phyloP scores from a whole-genome alignment of 345 rosid genomes.

The Erucastrum elatum region DNA sequence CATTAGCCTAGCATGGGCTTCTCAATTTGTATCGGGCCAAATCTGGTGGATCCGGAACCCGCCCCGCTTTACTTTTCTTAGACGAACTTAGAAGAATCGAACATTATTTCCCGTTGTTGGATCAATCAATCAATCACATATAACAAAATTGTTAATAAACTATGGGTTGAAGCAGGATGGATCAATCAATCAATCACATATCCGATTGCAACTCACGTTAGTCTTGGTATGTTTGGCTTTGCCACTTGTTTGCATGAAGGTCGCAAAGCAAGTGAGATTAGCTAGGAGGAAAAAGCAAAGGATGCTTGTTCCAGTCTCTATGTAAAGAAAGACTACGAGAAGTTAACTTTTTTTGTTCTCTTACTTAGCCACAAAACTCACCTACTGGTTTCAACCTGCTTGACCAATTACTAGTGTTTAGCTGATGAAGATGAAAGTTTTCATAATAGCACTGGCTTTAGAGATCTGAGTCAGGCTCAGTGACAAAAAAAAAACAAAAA shows the following conservation, averaged over 20 bases:
- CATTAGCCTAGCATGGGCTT: constrained; percentile 30
- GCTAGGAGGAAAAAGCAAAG: constrained; percentile 90
- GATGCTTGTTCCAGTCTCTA: constrained; percentile 97
- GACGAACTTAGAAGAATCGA: constrained; percentile 34
- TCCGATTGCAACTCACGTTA: too few relatives aligned
- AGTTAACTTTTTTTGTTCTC: neutral
- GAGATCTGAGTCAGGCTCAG: constrained; percentile 18
- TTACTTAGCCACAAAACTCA: constrained; percentile 21
- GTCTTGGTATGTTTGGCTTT: constrained; percentile 50
- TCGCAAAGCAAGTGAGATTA: constrained; percentile 79
- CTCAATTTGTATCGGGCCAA: constrained; percentile 1
- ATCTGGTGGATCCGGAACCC: constrained; percentile 17
- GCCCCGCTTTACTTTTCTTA: constrained; percentile 4
- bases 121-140: too few relatives aligned
- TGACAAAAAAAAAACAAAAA: too few relatives aligned
- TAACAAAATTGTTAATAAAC: too few relatives aligned
- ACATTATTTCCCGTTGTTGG: constrained; percentile 13
- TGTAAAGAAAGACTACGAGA: constrained; percentile 48
- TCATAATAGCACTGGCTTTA: neutral
- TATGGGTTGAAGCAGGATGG: constrained; percentile 65
- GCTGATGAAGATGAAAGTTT: neutral
- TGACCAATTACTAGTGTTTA: neutral
- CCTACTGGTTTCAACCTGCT: constrained; percentile 6
- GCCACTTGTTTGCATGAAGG: constrained; percentile 84
- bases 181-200: too few relatives aligned